Conservation (phyloP, 116 monocot genomes). For the Iris pallida region DNA sequence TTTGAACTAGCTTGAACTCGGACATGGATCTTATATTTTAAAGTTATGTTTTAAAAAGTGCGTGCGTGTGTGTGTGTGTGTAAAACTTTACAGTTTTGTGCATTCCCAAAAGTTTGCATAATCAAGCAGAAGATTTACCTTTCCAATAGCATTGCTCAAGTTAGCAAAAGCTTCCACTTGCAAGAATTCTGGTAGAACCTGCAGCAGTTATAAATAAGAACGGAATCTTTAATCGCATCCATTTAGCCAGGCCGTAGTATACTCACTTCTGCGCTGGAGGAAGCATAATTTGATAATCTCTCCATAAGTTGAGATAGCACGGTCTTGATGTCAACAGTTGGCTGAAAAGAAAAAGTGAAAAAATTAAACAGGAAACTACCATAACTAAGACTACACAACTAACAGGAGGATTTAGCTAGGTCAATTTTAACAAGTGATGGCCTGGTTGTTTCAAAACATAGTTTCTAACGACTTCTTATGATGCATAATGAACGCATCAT, state of each 20-base stretch:
- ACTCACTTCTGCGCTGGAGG: slow-evolving; percentile 84
- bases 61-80: too few relatives aligned
- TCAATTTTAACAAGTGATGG: too few relatives aligned
- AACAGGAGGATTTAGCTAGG: too few relatives aligned
- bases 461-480: too few relatives aligned
- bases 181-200: slow-evolving; percentile 96
- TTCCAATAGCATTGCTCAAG: slow-evolving; percentile 87
- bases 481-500: too few relatives aligned
- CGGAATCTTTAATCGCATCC: background rate
- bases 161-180: slow-evolving; percentile 99
- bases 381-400: background rate
- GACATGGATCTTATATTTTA: too few relatives aligned
- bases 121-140: slow-evolving; percentile 41
- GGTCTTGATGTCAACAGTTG: slow-evolving; percentile 90
- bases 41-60: too few relatives aligned
- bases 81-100: background rate
- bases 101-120: background rate
- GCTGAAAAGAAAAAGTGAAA: slow-evolving; percentile 36
- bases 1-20: too few relatives aligned
- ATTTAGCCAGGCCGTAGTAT: background rate
- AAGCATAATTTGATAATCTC: slow-evolving; percentile 93
- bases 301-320: slow-evolving; percentile 95
- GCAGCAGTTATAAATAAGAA: slow-evolving; percentile 28
- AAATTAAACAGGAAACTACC: background rate
- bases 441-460: too few relatives aligned